Evolutionary conservation across 148 eudicot genomes (phyloP).

Genomic region (Dianthus caryophyllus): DNA sequence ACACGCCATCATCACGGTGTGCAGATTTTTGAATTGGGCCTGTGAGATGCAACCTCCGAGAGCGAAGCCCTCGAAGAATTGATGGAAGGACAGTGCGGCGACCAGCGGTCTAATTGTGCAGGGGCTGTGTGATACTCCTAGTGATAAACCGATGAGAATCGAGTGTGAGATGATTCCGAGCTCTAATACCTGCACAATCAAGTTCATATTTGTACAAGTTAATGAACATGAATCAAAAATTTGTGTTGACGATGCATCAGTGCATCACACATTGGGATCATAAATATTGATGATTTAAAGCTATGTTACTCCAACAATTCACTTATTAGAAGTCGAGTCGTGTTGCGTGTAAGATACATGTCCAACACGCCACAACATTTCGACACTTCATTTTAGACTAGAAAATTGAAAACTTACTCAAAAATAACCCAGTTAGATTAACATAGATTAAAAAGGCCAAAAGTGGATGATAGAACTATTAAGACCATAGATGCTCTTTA

Average conservation of each 20-base stretch:
- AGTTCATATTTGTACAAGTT: no score
- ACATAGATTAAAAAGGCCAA: not conserved
- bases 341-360: no score
- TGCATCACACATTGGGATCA: no score
- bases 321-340: no score
- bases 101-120: slow-evolving; percentile 42
- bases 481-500: not conserved
- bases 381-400: no score
- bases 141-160: slow-evolving; percentile 38
- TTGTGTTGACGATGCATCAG: no score
- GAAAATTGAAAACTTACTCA: not conserved
- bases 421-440: not conserved
- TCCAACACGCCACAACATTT: no score
- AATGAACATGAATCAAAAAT: no score
- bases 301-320: no score
- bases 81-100: slow-evolving; percentile 45
- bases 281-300: no score
- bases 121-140: slow-evolving; percentile 49
- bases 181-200: slow-evolving; percentile 35
- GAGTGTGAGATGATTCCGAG: slow-evolving; percentile 51
- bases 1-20: slow-evolving; percentile 71
- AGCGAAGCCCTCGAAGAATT: slow-evolving; percentile 51
- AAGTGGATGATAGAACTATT: not conserved
- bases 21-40: slow-evolving; percentile 55
- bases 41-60: slow-evolving; percentile 69